Percentiles rank a stretch among this genome's conserved stretches.
Evolutionary conservation across 2,329 filamentous ascomycete genomes (phyloP).

Genomic region (Penicillium vulpinum): DNA sequence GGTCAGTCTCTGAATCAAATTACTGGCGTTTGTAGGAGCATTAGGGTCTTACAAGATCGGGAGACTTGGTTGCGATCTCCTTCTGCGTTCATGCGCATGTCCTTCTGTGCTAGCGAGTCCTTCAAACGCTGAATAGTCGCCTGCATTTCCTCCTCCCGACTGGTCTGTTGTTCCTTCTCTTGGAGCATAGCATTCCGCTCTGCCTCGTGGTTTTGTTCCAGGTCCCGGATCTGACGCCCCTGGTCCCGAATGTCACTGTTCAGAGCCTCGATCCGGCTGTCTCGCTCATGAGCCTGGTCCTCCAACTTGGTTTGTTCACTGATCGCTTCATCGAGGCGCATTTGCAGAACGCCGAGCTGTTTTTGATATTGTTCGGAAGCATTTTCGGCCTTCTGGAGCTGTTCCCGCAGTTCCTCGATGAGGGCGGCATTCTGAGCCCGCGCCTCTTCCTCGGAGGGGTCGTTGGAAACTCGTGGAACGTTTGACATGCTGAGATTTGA

Average conservation of each 20-base stretch:
- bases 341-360: constrained; percentile 80
- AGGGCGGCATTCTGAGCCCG: constrained; percentile 76
- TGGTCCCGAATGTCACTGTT: constrained; percentile 83
- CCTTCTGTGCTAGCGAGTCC: constrained; percentile 79
- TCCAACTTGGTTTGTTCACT: constrained; percentile 84
- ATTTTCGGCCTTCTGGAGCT: constrained; percentile 76
- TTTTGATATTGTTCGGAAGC: constrained; percentile 77
- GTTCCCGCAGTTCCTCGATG: constrained; percentile 80
- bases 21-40: background rate
- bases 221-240: constrained; percentile 79
- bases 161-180: constrained; percentile 85
- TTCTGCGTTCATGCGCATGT: constrained; percentile 53
- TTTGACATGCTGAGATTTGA: constrained; percentile 47
- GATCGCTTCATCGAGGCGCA: constrained; percentile 79
- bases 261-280: constrained; percentile 77
- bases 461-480: constrained; percentile 48
- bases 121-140: constrained; percentile 87
- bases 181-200: constrained; percentile 84
- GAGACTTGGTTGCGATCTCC: constrained; percentile 53
- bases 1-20: constrained; percentile 21
- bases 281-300: constrained; percentile 81
- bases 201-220: constrained; percentile 88
- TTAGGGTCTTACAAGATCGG: constrained; percentile 50
- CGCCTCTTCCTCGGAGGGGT: constrained; percentile 66
- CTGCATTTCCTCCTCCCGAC: constrained; percentile 87